Conservation (phyloP, 306 rosid genomes). For the Castanopsis chinensis region DNA sequence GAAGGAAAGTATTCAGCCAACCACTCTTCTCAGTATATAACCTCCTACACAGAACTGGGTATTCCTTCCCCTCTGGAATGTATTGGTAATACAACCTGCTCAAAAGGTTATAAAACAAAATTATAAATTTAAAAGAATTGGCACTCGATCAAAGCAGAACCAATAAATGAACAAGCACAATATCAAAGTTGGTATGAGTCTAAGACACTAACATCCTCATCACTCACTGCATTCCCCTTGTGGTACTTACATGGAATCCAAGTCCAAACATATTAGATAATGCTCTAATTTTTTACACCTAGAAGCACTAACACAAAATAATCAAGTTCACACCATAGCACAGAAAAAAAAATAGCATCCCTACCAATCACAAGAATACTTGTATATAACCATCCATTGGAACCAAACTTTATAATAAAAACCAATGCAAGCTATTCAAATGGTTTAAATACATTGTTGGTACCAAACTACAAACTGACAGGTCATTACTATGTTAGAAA, state of each 20-base stretch:
- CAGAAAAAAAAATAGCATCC: neutral
- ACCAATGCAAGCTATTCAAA: no score
- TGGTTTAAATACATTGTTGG: no score
- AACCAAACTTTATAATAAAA: no score
- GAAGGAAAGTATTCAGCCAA: conserved; percentile 42
- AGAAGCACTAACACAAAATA: neutral
- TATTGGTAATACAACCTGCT: conserved; percentile 85
- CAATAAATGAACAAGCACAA: neutral
- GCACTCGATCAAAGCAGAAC: neutral
- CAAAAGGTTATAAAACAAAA: conserved; percentile 4
- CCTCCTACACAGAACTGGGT: conserved; percentile 80
- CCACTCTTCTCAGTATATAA: conserved; percentile 28
- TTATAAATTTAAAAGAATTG: neutral
- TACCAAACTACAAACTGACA: no score
- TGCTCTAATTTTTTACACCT: neutral
- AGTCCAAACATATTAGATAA: neutral
- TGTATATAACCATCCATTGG: neutral
- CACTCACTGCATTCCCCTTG: neutral
- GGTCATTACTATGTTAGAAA: no score
- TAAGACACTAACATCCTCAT: neutral
- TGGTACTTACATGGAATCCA: neutral
- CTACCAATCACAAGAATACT: neutral
- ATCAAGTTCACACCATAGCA: neutral
- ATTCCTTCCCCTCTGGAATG: conserved; percentile 90
- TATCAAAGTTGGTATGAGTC: neutral